Evolutionary conservation across 495 filamentous ascomycete genomes (phyloP), one percentile per base, ranked within the genome.

Genomic region (Aspergillus kassunensis): DNA sequence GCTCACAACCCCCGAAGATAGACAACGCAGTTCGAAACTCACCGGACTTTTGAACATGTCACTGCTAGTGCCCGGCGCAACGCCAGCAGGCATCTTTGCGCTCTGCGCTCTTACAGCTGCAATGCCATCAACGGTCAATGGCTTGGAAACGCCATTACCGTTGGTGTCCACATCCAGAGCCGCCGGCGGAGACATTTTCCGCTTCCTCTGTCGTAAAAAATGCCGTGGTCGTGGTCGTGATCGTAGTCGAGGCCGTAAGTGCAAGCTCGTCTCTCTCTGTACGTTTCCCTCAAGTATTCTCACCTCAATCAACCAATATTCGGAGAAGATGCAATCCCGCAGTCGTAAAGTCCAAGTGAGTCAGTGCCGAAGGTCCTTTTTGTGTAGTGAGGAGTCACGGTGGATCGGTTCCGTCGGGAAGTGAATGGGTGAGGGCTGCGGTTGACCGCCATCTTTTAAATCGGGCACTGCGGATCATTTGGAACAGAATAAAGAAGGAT

Each of bases 41-140:
- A 83, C 84, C 48, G 82, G 75, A 43, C 80, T 81, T 72, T 96
- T 95, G 70, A 93, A 98, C 75, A 88, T 84, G 51, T 89, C 86
- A 69, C 85, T 90, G 67, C 81, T 85, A 15, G 84, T 83, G 34
- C 77, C 74, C 13, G 91, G 87, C 25, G 93, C 93, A 37, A 89
- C 78, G n/a, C 84, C 86, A 29, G 83, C 86, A 48, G 81, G 76
- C 31, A 92, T 71, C 52, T 80, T 78, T 1, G 84, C 83, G 15
- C 77, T 74, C 65, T 86, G 89, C 44, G 76, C 79, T 33, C 93
- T 78, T 61, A 88, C 73, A 9, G 77, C 85, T 20, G 78, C 58
- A 43, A 97, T 81, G 15, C 80, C 83, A 54, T 85, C 78, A 64
- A 90, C 71, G 29, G 87, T 89, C 60, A 96, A 72, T 31, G 85